Base-by-base conservation (phyloP, 176 grass and related monocot genomes). In the Triticum monococcum region DNA sequence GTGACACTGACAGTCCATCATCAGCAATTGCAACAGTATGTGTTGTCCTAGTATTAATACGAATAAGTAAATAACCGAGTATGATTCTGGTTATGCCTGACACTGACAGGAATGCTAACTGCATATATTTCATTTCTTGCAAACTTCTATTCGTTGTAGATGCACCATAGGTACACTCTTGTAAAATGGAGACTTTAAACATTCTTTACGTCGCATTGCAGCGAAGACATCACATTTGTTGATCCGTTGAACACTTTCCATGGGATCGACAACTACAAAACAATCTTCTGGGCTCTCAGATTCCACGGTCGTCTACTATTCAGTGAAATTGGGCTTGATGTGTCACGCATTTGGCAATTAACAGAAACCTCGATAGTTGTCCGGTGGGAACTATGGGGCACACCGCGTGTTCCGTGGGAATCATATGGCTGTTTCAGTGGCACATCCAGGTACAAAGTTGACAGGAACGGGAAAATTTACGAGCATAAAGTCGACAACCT, bases 401-500 rank as follows among this genome's bases (percentile, higher is more conserved):
- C 87, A 7, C 97, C 94, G 0, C 92, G 94, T 62, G 94, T 99
- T 54, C 97, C 94, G 1, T 99, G 97, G 97, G 97, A 99, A 86
- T 89, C 97, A n/a, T 88, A 80, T 54, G 94, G 97, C 62, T 92
- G 84, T 37, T 98, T 98, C 88, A 86, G 90, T 75, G 97, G 97
- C 41, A 96, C 93, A 9, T 98, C 97, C 7, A 87, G 93, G 73
- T 98, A 94, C 79, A 96, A 94, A 67, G 50, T 98, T 22, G 97
- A 94, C 65, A 75, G 94, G 79, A 94, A 96, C 8, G 97, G 97
- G 48, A 98, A 96, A 89, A 96, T 98, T 30, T 99, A 99, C 4
- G 97, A 99, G 86, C 97, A 99, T 82, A 99, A 94, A 86, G 94
- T 99, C 20, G 97, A 99, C 78, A 99, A 96, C 86, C 82, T 99